These are phyloP conservation scores for Lojkania enalia DNA, from an alignment of 2,329 filamentous ascomycete species.

Conservation along the genomic window DNA sequence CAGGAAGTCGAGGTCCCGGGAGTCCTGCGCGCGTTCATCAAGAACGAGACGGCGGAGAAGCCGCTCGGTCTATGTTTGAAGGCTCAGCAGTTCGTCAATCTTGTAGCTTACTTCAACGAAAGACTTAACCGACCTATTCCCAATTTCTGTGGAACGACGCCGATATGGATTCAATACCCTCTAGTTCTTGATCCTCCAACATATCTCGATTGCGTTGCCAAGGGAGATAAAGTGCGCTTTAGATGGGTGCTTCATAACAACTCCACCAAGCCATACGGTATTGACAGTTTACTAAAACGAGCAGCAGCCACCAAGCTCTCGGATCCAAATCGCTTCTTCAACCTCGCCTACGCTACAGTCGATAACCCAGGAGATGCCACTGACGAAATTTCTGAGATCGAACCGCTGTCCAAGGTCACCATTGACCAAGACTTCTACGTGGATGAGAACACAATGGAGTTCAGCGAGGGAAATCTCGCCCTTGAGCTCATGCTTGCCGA, in stretches of 20 bases:
- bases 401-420: slow-evolving; percentile 11
- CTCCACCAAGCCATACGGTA: slow-evolving; percentile 18
- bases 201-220: slow-evolving; percentile 19
- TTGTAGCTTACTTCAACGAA: slow-evolving; percentile 13
- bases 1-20: slow-evolving; percentile 11
- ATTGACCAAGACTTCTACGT: slow-evolving; percentile 20
- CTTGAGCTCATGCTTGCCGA: slow-evolving; percentile 19
- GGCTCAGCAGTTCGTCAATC: slow-evolving; percentile 2
- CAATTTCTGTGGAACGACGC: slow-evolving; percentile 6
- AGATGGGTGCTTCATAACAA: slow-evolving; percentile 16
- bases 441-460: slow-evolving; percentile 8
- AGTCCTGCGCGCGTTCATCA: slow-evolving; percentile 11
- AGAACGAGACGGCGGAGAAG: slow-evolving; percentile 11
- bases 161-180: slow-evolving; percentile 11
- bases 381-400: slow-evolving; percentile 13
- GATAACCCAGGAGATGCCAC: slow-evolving; percentile 6
- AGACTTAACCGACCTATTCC: slow-evolving; percentile 11
- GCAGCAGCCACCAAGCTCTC: slow-evolving; percentile 9
- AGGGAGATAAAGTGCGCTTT: slow-evolving; percentile 18
- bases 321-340: slow-evolving; percentile 15
- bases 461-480: slow-evolving; percentile 12
- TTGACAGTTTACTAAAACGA: slow-evolving; percentile 7
- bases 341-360: slow-evolving; percentile 9
- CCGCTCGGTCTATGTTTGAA: slow-evolving; percentile 4
- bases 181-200: slow-evolving; percentile 12